Base-by-base conservation (phyloP, 371 early-diverging fungal species). In the Parasitella parasitica region DNA sequence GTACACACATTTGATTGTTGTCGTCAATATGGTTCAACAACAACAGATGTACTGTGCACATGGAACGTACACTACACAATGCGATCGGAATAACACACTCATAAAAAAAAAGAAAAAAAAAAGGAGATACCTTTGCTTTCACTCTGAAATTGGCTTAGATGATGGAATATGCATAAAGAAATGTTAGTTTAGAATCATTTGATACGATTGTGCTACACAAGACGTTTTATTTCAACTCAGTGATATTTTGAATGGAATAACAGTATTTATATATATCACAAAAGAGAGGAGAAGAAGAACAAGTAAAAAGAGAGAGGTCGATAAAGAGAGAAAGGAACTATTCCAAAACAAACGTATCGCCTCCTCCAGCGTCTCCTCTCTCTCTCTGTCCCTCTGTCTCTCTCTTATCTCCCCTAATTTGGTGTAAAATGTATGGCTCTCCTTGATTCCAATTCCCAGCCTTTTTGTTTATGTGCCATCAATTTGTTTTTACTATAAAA, bases 401-500 rank as follows among this genome's bases (percentile, higher is more conserved):
- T 30, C 11, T 28, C 20, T 43, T 4, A 12, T 46, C 16, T 20
- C 53, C 53, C 41, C 52, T 30, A 28, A 43, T 43, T 43, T 43
- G 43, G 43, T 43, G 43, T 20, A 22, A 43, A 43, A 43, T 43
- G 43, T 43, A 43, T 43, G 43, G 43, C 22, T 43, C 43, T 43
- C 43, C 43, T 43, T 43, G 43, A 43, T 49, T 49, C 28, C n/a
- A 27, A 49, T 54, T 54, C 54, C 54, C 54, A 54, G 54, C 54
- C 54, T 37, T 27, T n/a, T 27, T 37, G 20, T 24, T 38, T 54
- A 32, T 4, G 1, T 7, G 5, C 5, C 11, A 49, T 15, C n/a
- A 46, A 55, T 32, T 55, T 20, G 49, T 20, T 30, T 54, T 66
- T 62, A 18, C 50, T 55, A 62, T 48, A 59, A 49, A 58, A 59